These are phyloP conservation scores for Pythium graminicola DNA, from an alignment of 352 stramenopile genomes.

Conservation along the genomic window DNA sequence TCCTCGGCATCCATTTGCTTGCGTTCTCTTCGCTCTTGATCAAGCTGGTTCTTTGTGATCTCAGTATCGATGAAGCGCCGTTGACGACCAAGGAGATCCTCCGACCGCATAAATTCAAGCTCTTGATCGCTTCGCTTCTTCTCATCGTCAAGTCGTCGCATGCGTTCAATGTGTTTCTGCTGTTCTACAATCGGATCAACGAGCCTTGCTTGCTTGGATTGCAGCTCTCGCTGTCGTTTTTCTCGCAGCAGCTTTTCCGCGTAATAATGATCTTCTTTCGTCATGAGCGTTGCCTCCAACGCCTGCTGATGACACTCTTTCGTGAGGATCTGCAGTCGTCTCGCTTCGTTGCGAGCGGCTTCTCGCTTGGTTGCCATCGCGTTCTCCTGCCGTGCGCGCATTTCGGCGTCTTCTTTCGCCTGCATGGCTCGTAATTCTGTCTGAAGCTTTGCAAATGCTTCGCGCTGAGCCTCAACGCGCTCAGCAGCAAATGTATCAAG, in stretches of 20 bases:
- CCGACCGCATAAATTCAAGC: constrained; percentile 29
- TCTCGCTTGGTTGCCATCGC: constrained; percentile 18
- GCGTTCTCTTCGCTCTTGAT: constrained; percentile 34
- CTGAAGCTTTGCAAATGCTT: constrained; percentile 24
- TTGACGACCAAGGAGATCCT: constrained; percentile 48
- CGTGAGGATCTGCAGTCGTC: constrained; percentile 25
- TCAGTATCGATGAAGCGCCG: constrained; percentile 33
- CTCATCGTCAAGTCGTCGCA: constrained; percentile 38
- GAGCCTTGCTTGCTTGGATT: constrained; percentile 8
- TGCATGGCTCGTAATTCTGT: constrained; percentile 27
- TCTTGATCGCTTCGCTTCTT: constrained; percentile 29
- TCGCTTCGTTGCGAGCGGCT: constrained; percentile 23
- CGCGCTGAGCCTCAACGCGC: constrained; percentile 14
- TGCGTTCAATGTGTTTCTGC: constrained; percentile 36
- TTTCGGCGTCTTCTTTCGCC: constrained; percentile 21
- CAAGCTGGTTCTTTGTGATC: constrained; percentile 21
- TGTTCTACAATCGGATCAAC: constrained; percentile 39
- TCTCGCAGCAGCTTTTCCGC: constrained; percentile 40
- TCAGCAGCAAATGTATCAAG: constrained; percentile 20
- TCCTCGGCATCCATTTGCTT: constrained; percentile 48
- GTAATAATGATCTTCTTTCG: constrained; percentile 50
- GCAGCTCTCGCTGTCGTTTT: constrained; percentile 21
- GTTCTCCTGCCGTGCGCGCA: neutral
- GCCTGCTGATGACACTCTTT: constrained; percentile 23
- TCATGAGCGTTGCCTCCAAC: constrained; percentile 37